Evolutionary conservation across 495 filamentous ascomycete genomes (phyloP), one percentile per base, ranked within the genome.

Genomic region (Pyrenula massariospora): DNA sequence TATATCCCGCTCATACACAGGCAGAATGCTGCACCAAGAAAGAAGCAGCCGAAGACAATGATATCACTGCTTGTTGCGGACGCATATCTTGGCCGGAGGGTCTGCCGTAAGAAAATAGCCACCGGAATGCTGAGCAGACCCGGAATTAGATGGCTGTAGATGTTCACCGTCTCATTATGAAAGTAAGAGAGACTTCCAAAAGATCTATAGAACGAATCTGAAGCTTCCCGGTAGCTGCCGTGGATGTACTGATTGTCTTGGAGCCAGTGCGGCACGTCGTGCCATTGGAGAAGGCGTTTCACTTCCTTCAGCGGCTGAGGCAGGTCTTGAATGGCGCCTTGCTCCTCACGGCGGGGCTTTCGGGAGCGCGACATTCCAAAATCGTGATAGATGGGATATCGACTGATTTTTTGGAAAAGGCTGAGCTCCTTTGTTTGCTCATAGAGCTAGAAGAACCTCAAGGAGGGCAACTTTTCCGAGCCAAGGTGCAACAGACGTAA

Each of bases 141-240:
- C 8, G 73, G 72, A 15, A 93, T 61, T 3, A 96, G 78, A 69
- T 97, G 92, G 1, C 87, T 83, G 70, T 91, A 95, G 64, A 96
- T 92, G 69, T 97, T 97, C 58, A 97, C 86, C n/a, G 81, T 83
- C 68, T 97, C 90, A 70, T 96, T 97, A 73, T 97, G 88, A n/a
- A 91, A 60, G 67, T 89, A 88, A 52, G 75, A 68, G 58, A 90
- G 71, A 24, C 83, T 87, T 25, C 76, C 71, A 50, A 87, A 77
- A 52, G 83, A 91, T 25, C 66, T 73, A 12, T 65, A 64, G 65
- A 85, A 84, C 2, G 86, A 91, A 56, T 74, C 73, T 2, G 85
- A 85, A 42, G 78, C 75, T 21, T 84, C 83, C 20, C 88, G 84
- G 65, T 92, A 91, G 56, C 85, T 84, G 20, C 75, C 77, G 50